Conservation (phyloP, 176 grass and related monocot species). For the Musa schizocarpa region DNA sequence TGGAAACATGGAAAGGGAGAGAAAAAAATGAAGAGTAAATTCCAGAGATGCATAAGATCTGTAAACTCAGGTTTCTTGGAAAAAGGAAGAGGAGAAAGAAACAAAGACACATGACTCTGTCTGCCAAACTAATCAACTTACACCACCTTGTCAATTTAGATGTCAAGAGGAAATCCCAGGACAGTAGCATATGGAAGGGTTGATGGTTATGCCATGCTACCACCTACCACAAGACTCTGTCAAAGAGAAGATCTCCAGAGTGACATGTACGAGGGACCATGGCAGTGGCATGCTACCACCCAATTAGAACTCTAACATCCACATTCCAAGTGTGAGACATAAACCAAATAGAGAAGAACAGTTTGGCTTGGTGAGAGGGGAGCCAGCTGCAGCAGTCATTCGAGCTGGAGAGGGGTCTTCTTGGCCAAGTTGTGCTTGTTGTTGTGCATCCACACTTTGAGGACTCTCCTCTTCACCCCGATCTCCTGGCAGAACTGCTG, state of each 20-base stretch:
- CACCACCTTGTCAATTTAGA: neutral
- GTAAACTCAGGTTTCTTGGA: neutral
- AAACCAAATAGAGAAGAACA: neutral
- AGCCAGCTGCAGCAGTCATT: neutral
- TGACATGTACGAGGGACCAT: neutral
- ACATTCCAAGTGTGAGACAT: neutral
- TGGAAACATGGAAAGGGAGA: no score
- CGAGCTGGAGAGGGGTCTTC: conserved; percentile 20
- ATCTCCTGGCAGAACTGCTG: conserved; percentile 84
- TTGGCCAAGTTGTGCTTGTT: conserved; percentile 86
- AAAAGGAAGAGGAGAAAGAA: neutral
- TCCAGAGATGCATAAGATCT: neutral
- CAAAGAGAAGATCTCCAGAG: neutral
- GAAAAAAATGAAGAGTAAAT: neutral
- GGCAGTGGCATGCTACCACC: conserved; percentile 1
- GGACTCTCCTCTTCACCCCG: conserved; percentile 65
- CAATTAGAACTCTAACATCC: neutral
- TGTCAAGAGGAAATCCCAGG: neutral
- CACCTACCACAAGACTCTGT: neutral
- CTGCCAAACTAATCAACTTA: neutral
- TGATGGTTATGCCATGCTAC: conserved; percentile 1
- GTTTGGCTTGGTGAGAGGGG: neutral
- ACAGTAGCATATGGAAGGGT: neutral
- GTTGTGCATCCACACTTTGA: conserved; percentile 99
- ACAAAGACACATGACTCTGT: neutral